Evolutionary conservation across 208 protist genomes (phyloP), one percentile per base, ranked within the genome.

Genomic region (Wallacemonas sp.): DNA sequence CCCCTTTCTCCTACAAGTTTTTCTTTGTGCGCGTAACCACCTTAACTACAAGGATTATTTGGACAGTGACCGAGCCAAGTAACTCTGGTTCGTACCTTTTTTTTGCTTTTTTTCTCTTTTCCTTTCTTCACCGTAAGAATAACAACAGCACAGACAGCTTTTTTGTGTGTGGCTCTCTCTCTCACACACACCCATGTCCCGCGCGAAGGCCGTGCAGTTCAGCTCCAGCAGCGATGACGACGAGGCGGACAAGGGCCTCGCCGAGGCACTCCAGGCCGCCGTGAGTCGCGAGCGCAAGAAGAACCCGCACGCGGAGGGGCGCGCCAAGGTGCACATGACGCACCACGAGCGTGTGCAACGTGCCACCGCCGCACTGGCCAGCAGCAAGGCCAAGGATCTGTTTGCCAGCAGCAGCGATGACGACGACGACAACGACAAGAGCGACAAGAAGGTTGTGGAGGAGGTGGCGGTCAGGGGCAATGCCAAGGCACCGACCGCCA

Each of bases 281-380:
- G 77, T 71, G 2, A 69, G 74, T 38, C 66, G 80, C 2, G 77
- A 90, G 65, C 55, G 63, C 22, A 66, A 74, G 26, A 82, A 77
- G 39, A 91, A 95, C 61, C 90, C 86, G 0, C 90, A 95, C 69
- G 84, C 82, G 0, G 74, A 84, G 32, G 82, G 82, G 3, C 74
- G 78, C 45, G 82, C 82, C 32, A 80, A 77, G 72, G 39, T 44
- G 42, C 79, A 5, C 20, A 8, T 42, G 67, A 3, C 79, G 65
- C 44, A 55, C 61, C 12, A 55, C 18, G 52, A 59, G 20, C 52
- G 52, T 7, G n/a, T 33, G 14, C 52, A 44, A 36, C n/a, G 22
- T 1, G n/a, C 50, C 16, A 61, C 57, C 23, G 11, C 12, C 38
- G 38, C 39, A 3, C 26, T 25, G 10, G 33, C 62, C 7, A 41